Evolutionary conservation across 495 filamentous ascomycete genomes (phyloP), one percentile per base, ranked within the genome.

Genomic region (Bombardia bombarda): DNA sequence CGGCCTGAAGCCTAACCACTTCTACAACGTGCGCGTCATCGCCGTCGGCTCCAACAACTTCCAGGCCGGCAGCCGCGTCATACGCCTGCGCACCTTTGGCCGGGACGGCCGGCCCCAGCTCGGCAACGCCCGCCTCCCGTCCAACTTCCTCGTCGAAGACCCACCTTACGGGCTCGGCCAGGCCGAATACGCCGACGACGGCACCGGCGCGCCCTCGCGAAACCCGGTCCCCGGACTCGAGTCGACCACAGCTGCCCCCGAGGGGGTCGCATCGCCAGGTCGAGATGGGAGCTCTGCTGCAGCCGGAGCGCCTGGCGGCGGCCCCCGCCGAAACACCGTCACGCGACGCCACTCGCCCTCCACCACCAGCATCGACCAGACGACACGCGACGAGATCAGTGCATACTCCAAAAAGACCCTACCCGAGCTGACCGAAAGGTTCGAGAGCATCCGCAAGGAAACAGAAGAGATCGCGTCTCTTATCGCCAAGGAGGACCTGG

Each of bases 11-110:
- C 87, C 92, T 0, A 77, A 86, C 37, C 83, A 84, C 56, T 93
- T 85, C 46, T 97, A 97, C 64, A 89, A 89, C 46, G 80, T 97
- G 10, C 82, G 93, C 40, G 86, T 96, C 31, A 82, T 95, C 48
- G 87, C 89, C 8, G 79, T 92, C 21, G 93, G 88, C 38, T 77
- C 83, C 6, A 83, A 87, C 43, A 90, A 92, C 60, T 95, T 97
- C 48, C 87, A 93, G 54, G 87, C 88, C 1, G 82, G 86, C 6
- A 94, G 92, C 58, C 77, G 77, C 13, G 77, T 92, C 18, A 82
- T 97, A 49, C 82, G 90, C 37, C 69, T 97, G 38, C 73, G 83
- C 49, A 94, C 86, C 19, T 73, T 68, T 40, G 63, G 50, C 39
- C 59, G 61, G 22, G 71, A 77, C 58, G 74, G 68, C 40, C 69